Evolutionary conservation across 768 basidiomycete species (phyloP).

Genomic region (Suillus variegatus): DNA sequence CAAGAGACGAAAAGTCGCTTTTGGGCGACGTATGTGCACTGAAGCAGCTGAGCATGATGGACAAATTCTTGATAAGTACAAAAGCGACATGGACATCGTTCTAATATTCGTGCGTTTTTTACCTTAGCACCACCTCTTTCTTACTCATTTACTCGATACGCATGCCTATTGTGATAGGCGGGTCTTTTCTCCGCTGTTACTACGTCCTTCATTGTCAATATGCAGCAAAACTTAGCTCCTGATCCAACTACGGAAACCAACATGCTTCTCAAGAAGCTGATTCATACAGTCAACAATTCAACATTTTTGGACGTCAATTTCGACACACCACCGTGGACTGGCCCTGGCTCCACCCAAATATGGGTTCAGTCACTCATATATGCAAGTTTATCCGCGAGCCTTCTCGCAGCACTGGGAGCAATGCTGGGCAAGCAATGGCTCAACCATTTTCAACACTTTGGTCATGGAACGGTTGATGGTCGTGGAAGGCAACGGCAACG

Average conservation of each 20-base stretch:
- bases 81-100: constrained; percentile 21
- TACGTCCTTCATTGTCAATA: constrained; percentile 40
- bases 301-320: constrained; percentile 11
- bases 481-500: constrained; percentile 20
- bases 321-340: constrained; percentile 16
- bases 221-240: constrained; percentile 33
- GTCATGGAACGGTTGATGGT: constrained; percentile 13
- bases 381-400: constrained; percentile 21
- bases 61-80: constrained; percentile 20
- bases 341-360: constrained; percentile 17
- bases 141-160: not conserved
- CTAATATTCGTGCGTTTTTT: constrained; percentile 21
- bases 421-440: constrained; percentile 21
- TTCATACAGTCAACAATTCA: constrained; percentile 14
- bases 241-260: constrained; percentile 29
- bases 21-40: constrained; percentile 15
- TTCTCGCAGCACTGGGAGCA: constrained; percentile 25
- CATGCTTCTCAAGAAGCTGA: constrained; percentile 27
- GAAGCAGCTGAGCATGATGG: constrained; percentile 21
- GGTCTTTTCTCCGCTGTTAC: constrained; percentile 44
- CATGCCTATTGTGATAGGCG: constrained; percentile 25
- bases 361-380: constrained; percentile 22
- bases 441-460: constrained; percentile 13
- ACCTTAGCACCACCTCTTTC: not conserved
- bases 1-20: constrained; percentile 11